phyloP scores from a whole-genome alignment of 306 rosid genomes.

The Purshia tridentata region DNA sequence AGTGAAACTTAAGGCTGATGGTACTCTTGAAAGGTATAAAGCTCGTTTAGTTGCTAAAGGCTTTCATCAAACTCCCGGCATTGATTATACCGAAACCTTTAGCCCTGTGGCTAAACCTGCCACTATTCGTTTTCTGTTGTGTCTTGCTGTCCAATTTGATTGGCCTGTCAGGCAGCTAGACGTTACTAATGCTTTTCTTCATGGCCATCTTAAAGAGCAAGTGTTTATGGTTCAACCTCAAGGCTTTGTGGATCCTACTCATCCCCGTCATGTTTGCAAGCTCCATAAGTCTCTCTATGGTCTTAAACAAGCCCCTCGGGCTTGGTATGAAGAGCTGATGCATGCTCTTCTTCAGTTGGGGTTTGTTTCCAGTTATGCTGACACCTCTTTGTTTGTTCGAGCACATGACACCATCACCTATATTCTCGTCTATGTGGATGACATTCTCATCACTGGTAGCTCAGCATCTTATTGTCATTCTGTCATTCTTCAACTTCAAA shows the following conservation, averaged over 20 bases:
- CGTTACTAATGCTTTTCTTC: not conserved
- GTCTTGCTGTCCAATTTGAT: too few relatives aligned
- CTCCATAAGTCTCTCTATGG: not conserved
- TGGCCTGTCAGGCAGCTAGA: too few relatives aligned
- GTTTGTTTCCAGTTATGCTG: too few relatives aligned
- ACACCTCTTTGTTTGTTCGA: too few relatives aligned
- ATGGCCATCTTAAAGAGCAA: not conserved
- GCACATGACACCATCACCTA: too few relatives aligned
- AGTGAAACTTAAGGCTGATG: not conserved
- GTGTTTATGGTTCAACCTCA: not conserved
- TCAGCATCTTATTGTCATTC: too few relatives aligned
- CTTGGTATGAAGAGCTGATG: too few relatives aligned
- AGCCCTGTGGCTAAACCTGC: not conserved
- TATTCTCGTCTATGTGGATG: too few relatives aligned
- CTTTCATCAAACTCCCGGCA: not conserved
- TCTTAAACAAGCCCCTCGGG: not conserved
- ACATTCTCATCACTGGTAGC: too few relatives aligned
- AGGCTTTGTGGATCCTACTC: not conserved
- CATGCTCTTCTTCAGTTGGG: too few relatives aligned
- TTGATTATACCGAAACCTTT: not conserved
- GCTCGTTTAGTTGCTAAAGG: not conserved
- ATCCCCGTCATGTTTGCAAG: not conserved
- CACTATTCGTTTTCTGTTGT: not conserved
- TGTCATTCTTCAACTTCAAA: too few relatives aligned
- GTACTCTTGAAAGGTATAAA: not conserved